Conservation (phyloP, 805 yeast genomes). For the Pichia nanzhaoensis region DNA sequence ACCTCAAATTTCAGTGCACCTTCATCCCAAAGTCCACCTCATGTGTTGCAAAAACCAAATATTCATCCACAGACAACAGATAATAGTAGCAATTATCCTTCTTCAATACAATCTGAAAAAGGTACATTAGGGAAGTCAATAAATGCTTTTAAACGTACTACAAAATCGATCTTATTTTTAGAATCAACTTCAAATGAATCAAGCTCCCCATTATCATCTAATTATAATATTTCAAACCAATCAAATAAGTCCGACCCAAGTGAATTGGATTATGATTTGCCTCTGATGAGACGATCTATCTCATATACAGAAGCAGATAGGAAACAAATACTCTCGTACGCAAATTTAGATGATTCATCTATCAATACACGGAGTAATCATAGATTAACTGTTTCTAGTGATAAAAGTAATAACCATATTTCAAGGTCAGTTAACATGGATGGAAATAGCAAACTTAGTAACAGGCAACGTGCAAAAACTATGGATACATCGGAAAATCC, state of each 20-base stretch:
- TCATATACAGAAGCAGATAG: constrained; percentile 11
- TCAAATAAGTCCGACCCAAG: not conserved
- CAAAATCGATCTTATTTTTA: constrained; percentile 12
- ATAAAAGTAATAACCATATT: not conserved
- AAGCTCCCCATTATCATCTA: not conserved
- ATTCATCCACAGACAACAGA: not conserved
- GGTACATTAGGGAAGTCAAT: constrained; percentile 12
- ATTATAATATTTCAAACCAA: not conserved
- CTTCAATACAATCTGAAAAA: constrained; percentile 14
- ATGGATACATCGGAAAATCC: constrained; percentile 24
- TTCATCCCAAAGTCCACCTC: not conserved
- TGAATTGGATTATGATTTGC: not conserved
- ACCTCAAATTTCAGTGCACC: not conserved
- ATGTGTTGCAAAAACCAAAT: not conserved
- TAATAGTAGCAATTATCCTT: constrained; percentile 6
- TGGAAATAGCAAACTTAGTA: not conserved
- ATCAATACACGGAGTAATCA: not conserved
- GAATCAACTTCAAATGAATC: constrained; percentile 9
- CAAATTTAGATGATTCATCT: not conserved
- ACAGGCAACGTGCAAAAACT: constrained; percentile 30
- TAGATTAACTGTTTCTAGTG: not conserved
- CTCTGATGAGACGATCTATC: constrained; percentile 3
- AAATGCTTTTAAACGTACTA: constrained; percentile 11
- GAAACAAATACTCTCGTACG: not conserved
- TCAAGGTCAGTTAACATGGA: constrained; percentile 3